phyloP scores from a whole-genome alignment of 2,329 filamentous ascomycete species.

The Harringtonia lauricola region DNA sequence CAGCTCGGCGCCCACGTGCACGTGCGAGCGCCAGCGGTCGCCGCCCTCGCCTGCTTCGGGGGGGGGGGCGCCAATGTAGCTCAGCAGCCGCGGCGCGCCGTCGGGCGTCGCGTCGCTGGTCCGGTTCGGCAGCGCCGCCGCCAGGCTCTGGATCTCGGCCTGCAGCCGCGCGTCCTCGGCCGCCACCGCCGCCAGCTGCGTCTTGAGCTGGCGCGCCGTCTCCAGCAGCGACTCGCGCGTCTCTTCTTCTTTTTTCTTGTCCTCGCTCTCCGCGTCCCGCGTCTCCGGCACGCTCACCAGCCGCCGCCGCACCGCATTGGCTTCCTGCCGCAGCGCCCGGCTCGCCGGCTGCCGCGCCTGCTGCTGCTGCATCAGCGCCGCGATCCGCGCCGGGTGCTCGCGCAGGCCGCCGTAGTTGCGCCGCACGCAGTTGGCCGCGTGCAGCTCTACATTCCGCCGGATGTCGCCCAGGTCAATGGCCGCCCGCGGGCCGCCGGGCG shows the following conservation, averaged over 20 bases:
- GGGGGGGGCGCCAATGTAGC: constrained; percentile 68
- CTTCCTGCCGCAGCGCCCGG: constrained; percentile 51
- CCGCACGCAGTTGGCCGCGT: constrained; percentile 72
- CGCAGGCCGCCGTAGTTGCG: constrained; percentile 64
- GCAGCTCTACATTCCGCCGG: constrained; percentile 68
- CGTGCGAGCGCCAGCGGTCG: constrained; percentile 56
- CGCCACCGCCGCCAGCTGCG: constrained; percentile 47
- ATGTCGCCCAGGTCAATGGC: constrained; percentile 82
- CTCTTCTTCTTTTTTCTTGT: too few species aligned
- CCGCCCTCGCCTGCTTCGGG: constrained; percentile 16
- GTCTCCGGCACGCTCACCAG: constrained; percentile 41
- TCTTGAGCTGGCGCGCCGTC: constrained; percentile 56
- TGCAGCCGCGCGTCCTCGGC: constrained; percentile 47
- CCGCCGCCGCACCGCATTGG: constrained; percentile 51
- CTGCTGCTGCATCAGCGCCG: constrained; percentile 44
- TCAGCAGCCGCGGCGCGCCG: constrained; percentile 55
- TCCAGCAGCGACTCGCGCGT: constrained; percentile 47
- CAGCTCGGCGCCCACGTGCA: constrained; percentile 77
- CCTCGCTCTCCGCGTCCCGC: constrained; percentile 28
- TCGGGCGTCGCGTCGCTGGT: constrained; percentile 67
- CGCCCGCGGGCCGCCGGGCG: constrained; percentile 62
- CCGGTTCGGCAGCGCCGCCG: constrained; percentile 74
- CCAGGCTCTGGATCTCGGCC: constrained; percentile 61
- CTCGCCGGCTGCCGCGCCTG: constrained; percentile 49
- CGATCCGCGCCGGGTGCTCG: constrained; percentile 43